Percentiles rank a stretch among this genome's conserved stretches.
phyloP scores from a whole-genome alignment of 163 green algal species.

The Picocystis sp. region DNA sequence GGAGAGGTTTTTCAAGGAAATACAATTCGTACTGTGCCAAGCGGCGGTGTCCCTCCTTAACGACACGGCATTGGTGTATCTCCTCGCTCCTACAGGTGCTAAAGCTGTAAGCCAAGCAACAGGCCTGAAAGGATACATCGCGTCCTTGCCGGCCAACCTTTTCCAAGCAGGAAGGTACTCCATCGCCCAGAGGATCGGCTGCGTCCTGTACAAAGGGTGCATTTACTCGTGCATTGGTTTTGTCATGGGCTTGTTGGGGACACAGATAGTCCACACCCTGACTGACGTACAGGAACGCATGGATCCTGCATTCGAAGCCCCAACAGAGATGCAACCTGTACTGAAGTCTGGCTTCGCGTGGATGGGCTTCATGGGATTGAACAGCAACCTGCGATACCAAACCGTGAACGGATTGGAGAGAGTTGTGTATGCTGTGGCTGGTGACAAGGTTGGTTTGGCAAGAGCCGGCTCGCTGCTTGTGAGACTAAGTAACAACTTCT shows the following conservation, averaged over 20 bases:
- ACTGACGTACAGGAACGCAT: neutral
- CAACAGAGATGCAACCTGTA: neutral
- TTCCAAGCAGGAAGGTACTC: neutral
- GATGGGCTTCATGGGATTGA: slow-evolving; percentile 7
- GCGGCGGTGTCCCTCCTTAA: neutral
- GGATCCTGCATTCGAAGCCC: neutral
- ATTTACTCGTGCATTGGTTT: neutral
- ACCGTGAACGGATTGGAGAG: slow-evolving; percentile 17
- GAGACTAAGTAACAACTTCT: slow-evolving; percentile 11
- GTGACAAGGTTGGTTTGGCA: slow-evolving; percentile 5
- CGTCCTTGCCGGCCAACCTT: neutral
- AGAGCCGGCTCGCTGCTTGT: neutral
- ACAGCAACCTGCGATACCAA: slow-evolving; percentile 16
- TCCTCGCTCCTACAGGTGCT: neutral
- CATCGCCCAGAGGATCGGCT: neutral
- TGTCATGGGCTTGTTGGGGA: neutral
- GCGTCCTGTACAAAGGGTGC: neutral
- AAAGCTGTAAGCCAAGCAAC: neutral
- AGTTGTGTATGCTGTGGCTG: slow-evolving; percentile 11
- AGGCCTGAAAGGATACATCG: neutral
- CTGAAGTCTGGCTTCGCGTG: no score
- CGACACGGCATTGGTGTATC: neutral
- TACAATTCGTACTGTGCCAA: slow-evolving; percentile 1
- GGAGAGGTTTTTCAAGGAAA: slow-evolving; percentile 5
- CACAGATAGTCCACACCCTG: neutral